Base-by-base conservation (phyloP, 2,329 filamentous ascomycete genomes). In the Nemania bipapillata region DNA sequence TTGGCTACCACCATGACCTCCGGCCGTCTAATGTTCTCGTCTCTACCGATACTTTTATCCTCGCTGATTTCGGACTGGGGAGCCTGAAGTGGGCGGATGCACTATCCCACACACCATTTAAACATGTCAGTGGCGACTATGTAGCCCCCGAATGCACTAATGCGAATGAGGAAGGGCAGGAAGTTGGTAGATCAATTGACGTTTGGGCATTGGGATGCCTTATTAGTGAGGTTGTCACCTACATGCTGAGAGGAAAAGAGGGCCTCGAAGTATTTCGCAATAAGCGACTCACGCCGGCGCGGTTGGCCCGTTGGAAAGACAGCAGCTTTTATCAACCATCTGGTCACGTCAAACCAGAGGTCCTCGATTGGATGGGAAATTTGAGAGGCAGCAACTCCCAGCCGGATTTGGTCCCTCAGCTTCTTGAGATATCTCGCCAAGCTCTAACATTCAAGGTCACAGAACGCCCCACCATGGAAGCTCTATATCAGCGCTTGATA, bases 181-280 rank as follows among this genome's bases (percentile, higher is more conserved):
- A 2, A 1, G 40, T 63, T 7, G 40, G 28, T 26, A 7, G 61
- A 7, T 20, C 52, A 2, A 57, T 63, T 17, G 61, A 63, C 22
- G 61, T 63, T 17, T 63, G 61, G 61, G 61, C 61, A 1, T 56
- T 63, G 26, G 61, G 52, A 6, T 63, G 61, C 11, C 42, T 63
- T 6, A 40, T 42, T 1, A 42, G 52, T 3, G 61, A 63, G 15
- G 28, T 50, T n/a, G 17, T 57, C 12, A 57, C 52, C 11, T 63
- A 57, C 20, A 57, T 63, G 40, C 40, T 28, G 7, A 63, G 52
- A 30, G 61, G 61, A 15, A 8, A 11, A 12, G 4, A 3, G 1
- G 61, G 52, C n/a, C n/a, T 63, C 20, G 9, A 28, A 20, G n/a
- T 37, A 22, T 63, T 63, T 9, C 24, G 52, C 20, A 11, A 24